Base-by-base conservation (phyloP, 495 filamentous ascomycete species). In the Oidiodendron maius region DNA sequence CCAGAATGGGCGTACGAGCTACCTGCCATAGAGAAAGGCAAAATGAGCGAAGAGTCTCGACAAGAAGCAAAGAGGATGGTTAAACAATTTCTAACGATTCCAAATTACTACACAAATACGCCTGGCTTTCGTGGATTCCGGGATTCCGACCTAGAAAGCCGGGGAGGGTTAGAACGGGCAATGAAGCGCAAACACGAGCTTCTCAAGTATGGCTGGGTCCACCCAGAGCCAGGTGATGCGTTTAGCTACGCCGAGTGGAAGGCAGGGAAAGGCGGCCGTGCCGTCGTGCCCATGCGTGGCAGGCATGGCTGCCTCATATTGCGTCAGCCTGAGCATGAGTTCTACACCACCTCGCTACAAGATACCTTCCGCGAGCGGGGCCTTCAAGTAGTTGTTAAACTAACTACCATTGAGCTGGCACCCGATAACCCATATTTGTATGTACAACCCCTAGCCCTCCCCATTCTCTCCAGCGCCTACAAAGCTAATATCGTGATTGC, bases 341-440 rank as follows among this genome's bases (percentile, higher is more conserved):
- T 32, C 44, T 15, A 18, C 18, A 1, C 43, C 20, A 20, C 35
- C 5, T 5, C 52, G 64, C 39, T 42, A 49, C 13, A 24, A 15
- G 35, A 61, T 18, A n/a, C n/a, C n/a, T 79, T 76, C 54, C 61
- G 61, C 32, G 52, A 68, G 1, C 54, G 58, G 3, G 68, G 66
- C 1, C 42, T 71, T 5, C 68, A 71, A 39, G 48, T 68, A 3
- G 57, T 68, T 35, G 53, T 68, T 0, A 61, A 65, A 16, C 20
- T 71, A 0, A n/a, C 58, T 2, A 52, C 56, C 5, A 54, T 69
- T 10, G 51, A 66, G 24, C 56, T 68, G 12, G 59, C 40, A 0
- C 61, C 62, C 13, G 63, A 65, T 9, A 50, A 62, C 0, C 61
- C 62, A 0, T 36, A 30, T 10, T 65, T n/a, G n/a, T n/a, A n/a